phyloP scores from a whole-genome alignment of 108 stramenopile genomes.

The Nitzschia putrida region DNA sequence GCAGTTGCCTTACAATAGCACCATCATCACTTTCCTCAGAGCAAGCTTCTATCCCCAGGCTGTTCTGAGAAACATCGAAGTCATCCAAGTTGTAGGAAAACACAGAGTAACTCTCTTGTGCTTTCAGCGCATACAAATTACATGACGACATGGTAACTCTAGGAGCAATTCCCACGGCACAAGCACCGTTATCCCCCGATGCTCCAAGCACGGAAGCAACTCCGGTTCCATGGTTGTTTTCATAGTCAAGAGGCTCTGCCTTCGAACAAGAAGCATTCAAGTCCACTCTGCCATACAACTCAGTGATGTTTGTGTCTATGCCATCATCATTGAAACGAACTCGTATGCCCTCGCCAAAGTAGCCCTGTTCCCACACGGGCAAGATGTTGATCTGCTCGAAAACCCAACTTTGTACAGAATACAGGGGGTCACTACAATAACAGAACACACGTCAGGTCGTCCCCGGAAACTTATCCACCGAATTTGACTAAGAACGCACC shows the following conservation, averaged over 20 bases:
- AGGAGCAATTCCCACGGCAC: constrained; percentile 42
- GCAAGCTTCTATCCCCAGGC: constrained; percentile 26
- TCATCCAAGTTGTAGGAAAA: constrained; percentile 16
- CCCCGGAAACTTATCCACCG: not conserved
- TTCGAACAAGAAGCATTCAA: constrained; percentile 28
- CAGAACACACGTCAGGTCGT: not conserved
- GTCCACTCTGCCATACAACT: constrained; percentile 28
- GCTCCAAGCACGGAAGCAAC: constrained; percentile 34
- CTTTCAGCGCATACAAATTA: constrained; percentile 1
- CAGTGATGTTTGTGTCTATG: constrained; percentile 21
- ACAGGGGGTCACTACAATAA: constrained; percentile 22
- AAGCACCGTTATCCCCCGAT: constrained; percentile 28
- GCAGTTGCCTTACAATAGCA: not conserved
- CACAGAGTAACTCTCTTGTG: not conserved
- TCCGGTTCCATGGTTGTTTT: constrained; percentile 27
- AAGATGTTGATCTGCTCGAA: constrained; percentile 38
- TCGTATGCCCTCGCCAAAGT: constrained; percentile 28
- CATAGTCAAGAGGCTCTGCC: not conserved
- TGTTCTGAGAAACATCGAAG: constrained; percentile 38
- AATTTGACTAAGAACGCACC: not conserved
- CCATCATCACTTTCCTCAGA: not conserved
- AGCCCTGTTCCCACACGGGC: constrained; percentile 34
- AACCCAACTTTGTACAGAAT: constrained; percentile 29
- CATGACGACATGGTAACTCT: constrained; percentile 29
- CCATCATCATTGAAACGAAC: constrained; percentile 44